A percentile compares a stretch with the other conserved stretches of the same genome.
phyloP scores from a whole-genome alignment of 148 eudicot species.

The Tetragonia tetragonoides region DNA sequence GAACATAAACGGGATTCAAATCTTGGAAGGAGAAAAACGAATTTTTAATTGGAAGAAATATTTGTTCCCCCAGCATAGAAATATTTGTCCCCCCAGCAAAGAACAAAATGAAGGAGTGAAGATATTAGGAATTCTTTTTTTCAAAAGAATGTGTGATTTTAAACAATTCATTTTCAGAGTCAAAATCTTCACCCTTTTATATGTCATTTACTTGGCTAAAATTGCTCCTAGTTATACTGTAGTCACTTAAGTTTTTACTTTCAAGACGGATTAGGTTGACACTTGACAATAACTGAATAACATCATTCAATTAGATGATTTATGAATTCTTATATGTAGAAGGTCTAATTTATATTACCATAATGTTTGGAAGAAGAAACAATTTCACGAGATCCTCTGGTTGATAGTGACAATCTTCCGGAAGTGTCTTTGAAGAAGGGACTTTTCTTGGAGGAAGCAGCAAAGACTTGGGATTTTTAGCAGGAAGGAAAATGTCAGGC shows the following conservation, averaged over 20 bases:
- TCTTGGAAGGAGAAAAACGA: neutral
- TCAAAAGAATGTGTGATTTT: neutral
- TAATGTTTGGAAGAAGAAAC: conserved; percentile 62
- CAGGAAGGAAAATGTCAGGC: conserved; percentile 57
- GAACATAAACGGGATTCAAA: neutral
- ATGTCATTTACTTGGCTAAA: neutral
- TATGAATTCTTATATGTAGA: neutral
- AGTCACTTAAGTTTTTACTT: neutral
- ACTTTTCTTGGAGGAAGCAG: conserved; percentile 50
- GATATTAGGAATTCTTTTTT: neutral
- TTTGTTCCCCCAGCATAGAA: neutral
- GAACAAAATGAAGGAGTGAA: neutral
- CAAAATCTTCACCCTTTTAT: neutral
- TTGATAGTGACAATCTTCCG: conserved; percentile 84
- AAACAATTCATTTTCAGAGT: neutral
- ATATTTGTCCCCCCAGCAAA: neutral
- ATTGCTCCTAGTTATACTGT: neutral
- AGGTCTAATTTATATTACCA: conserved; percentile 37
- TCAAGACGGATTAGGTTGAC: neutral
- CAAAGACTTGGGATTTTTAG: conserved; percentile 67
- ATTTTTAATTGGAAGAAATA: neutral
- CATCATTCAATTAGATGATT: neutral
- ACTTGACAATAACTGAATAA: neutral
- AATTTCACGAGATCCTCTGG: conserved; percentile 82
- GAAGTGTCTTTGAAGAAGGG: conserved; percentile 57